These are phyloP conservation scores for barrel medic (Medicago truncatula) DNA, from an alignment of 306 rosid genomes.

Conservation along the genomic window MtrunA17r5.0-ANR NC_053048.1:35720501-35721000, in stretches of 20 bases:
- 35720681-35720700: slow-evolving; percentile 42
- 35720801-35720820: slow-evolving; percentile 57
- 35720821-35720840: slow-evolving; percentile 38
- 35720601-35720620: no score
- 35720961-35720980: slow-evolving; percentile 61
- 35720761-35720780: slow-evolving; percentile 38
- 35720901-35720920: slow-evolving; percentile 45
- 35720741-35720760: slow-evolving; percentile 29
- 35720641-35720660: slow-evolving; percentile 56
- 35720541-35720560: no score
- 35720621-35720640: slow-evolving; percentile 49
- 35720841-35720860: slow-evolving; percentile 8
- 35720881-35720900: not conserved
- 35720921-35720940: slow-evolving; percentile 14
- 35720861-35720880: not conserved
- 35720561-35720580: no score
- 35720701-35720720: slow-evolving; percentile 55
- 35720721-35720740: slow-evolving; percentile 65
- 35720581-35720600: no score
- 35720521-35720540: no score
- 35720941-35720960: slow-evolving; percentile 47
- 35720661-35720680: slow-evolving; percentile 29
- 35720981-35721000: not conserved
- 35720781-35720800: slow-evolving; percentile 44
- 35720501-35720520: no score